Conservation (phyloP, 306 rosid genomes). For the Amphicarpaea edgeworthii region DNA sequence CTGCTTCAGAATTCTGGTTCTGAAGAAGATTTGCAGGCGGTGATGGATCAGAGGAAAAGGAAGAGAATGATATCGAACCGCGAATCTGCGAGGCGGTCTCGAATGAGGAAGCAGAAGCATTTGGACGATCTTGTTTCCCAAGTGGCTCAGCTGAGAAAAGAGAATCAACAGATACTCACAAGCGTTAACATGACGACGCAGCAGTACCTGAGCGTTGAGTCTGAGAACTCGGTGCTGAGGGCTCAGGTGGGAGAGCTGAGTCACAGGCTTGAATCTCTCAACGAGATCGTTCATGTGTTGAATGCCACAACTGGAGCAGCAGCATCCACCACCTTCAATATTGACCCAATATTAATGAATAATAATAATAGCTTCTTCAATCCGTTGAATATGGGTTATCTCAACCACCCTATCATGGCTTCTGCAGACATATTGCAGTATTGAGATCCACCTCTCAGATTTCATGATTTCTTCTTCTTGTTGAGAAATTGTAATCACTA, state of each 20-base stretch:
- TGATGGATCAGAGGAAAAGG: conserved; percentile 88
- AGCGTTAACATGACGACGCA: conserved; percentile 67
- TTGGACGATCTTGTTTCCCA: conserved; percentile 81
- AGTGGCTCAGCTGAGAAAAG: conserved; percentile 66
- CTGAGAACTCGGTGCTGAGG: conserved; percentile 80
- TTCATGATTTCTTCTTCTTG: conserved; percentile 18
- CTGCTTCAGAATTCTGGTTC: conserved; percentile 71
- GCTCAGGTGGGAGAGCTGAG: conserved; percentile 77
- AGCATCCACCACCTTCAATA: conserved; percentile 29
- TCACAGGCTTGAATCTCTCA: conserved; percentile 69
- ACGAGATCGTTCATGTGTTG: conserved; percentile 62
- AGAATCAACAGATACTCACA: conserved; percentile 74
- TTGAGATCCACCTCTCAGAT: not conserved
- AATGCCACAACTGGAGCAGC: conserved; percentile 51
- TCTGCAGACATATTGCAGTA: conserved; percentile 63
- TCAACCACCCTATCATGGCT: conserved; percentile 78
- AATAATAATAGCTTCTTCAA: conserved; percentile 56
- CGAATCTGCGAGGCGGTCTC: conserved; percentile 85
- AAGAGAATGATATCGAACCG: conserved; percentile 97
- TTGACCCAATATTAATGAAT: conserved; percentile 48
- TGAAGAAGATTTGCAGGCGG: conserved; percentile 64
- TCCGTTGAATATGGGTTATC: conserved; percentile 53
- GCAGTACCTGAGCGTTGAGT: conserved; percentile 64
- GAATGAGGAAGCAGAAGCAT: conserved; percentile 96
- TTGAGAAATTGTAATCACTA: conserved; percentile 44